Evolutionary conservation across 2,329 filamentous ascomycete species (phyloP).

Genomic region (Verticillium albo-atrum): DNA sequence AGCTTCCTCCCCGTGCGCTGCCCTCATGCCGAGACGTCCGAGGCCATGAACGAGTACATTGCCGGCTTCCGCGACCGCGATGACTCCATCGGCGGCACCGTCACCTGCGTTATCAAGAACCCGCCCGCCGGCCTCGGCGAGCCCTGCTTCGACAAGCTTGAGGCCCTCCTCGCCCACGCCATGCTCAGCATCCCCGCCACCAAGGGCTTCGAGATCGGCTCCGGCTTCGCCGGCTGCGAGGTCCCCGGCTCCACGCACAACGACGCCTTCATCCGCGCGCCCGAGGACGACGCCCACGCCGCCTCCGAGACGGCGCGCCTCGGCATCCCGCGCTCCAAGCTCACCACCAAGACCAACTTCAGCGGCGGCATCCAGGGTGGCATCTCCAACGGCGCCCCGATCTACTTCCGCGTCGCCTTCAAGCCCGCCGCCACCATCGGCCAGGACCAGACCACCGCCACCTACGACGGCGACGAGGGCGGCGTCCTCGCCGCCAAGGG

Average conservation of each 20-base stretch:
- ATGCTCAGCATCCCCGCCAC: constrained; percentile 95
- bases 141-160: constrained; percentile 92
- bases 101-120: constrained; percentile 89
- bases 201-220: constrained; percentile 94
- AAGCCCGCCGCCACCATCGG: constrained; percentile 94
- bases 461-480: constrained; percentile 65
- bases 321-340: constrained; percentile 49
- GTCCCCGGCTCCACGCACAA: constrained; percentile 89
- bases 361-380: constrained; percentile 93
- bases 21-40: constrained; percentile 61
- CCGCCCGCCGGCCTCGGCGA: constrained; percentile 83
- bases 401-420: constrained; percentile 94
- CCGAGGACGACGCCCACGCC: constrained; percentile 29
- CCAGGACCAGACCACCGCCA: constrained; percentile 78
- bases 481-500: constrained; percentile 88
- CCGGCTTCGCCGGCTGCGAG: constrained; percentile 82
- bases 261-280: constrained; percentile 70
- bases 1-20: constrained; percentile 81
- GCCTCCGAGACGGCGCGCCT: constrained; percentile 34
- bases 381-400: constrained; percentile 86
- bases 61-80: constrained; percentile 70
- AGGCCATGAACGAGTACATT: constrained; percentile 75
- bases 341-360: constrained; percentile 91
- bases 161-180: constrained; percentile 84
- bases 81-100: constrained; percentile 91